These are phyloP conservation scores for Sporobolomyces phaffii DNA, from an alignment of 768 basidiomycete genomes.

Conservation along the genomic window DNA sequence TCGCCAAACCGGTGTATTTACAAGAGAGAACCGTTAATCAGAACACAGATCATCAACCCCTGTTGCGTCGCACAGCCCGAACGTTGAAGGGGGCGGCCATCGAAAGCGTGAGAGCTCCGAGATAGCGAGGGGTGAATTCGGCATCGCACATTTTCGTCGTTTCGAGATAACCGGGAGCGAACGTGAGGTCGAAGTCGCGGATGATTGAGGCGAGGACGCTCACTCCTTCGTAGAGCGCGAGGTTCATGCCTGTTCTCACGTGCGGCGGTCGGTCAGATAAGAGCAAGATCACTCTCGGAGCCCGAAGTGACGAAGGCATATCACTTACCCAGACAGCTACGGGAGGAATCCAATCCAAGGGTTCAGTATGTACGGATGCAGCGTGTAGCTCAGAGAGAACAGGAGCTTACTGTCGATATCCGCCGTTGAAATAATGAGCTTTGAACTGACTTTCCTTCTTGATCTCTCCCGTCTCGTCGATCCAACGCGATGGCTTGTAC, in stretches of 20 bases:
- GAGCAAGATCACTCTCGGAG: no score
- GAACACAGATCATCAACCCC: not conserved
- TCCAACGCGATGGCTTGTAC: slow-evolving; percentile 25
- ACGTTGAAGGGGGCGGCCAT: slow-evolving; percentile 12
- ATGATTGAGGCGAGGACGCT: slow-evolving; percentile 17
- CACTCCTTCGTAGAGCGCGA: slow-evolving; percentile 26
- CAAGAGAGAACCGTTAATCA: not conserved
- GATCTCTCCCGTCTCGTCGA: slow-evolving; percentile 8
- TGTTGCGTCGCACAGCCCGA: not conserved
- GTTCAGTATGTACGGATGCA: not conserved
- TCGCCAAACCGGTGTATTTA: no score
- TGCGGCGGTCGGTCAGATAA: not conserved
- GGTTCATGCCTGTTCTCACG: slow-evolving; percentile 10
- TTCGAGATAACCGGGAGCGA: slow-evolving; percentile 25
- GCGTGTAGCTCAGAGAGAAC: not conserved
- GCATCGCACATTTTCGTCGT: slow-evolving; percentile 11
- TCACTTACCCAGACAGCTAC: slow-evolving; percentile 3
- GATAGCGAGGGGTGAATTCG: slow-evolving; percentile 16
- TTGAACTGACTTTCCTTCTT: slow-evolving; percentile 17
- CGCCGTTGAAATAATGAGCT: slow-evolving; percentile 30
- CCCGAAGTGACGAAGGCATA: not conserved
- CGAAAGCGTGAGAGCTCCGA: slow-evolving; percentile 12
- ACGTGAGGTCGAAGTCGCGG: slow-evolving; percentile 18
- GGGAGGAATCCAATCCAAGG: no score
- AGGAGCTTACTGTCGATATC: slow-evolving; percentile 6